phyloP scores from a whole-genome alignment of 2,329 filamentous ascomycete species.

The Penicillium psychrosexuale region DNA sequence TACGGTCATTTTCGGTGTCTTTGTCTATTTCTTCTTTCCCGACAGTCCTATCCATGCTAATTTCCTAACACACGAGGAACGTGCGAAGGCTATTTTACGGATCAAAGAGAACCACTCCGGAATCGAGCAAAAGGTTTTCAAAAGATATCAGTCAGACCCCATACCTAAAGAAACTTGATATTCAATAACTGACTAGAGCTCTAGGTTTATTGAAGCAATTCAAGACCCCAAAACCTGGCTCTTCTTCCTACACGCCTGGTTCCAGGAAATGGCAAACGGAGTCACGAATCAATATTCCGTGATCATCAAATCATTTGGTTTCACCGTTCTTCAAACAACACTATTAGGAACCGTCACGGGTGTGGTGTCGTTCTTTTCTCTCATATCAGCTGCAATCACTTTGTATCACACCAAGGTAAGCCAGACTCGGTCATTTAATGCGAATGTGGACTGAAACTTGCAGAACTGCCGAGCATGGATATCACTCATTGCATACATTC shows the following conservation, averaged over 20 bases:
- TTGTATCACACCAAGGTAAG: slow-evolving; percentile 30
- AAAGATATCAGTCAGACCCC: slow-evolving; percentile 23
- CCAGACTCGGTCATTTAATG: background rate
- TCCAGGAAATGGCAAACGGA: slow-evolving; percentile 35
- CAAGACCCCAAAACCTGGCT: slow-evolving; percentile 36
- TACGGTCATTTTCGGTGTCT: slow-evolving; percentile 22
- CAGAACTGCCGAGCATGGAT: slow-evolving; percentile 18
- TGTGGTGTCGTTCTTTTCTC: slow-evolving; percentile 27
- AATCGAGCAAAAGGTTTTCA: slow-evolving; percentile 38
- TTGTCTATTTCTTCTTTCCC: slow-evolving; percentile 34
- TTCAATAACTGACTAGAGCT: background rate
- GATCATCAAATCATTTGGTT: slow-evolving; percentile 48
- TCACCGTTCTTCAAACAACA: slow-evolving; percentile 30
- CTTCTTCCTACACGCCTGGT: slow-evolving; percentile 37
- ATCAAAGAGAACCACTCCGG: slow-evolving; percentile 39
- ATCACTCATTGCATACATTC: slow-evolving; percentile 34
- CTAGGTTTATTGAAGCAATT: slow-evolving; percentile 32
- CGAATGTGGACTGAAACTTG: background rate
- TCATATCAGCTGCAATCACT: slow-evolving; percentile 28
- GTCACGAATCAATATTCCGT: slow-evolving; percentile 46
- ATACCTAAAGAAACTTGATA: background rate
- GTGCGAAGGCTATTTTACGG: slow-evolving; percentile 34
- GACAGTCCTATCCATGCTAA: slow-evolving; percentile 33
- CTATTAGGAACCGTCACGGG: slow-evolving; percentile 25
- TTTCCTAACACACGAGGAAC: slow-evolving; percentile 34